phyloP scores from a whole-genome alignment of 2,329 filamentous ascomycete genomes.

The Pestalotiopsis sp. region DNA sequence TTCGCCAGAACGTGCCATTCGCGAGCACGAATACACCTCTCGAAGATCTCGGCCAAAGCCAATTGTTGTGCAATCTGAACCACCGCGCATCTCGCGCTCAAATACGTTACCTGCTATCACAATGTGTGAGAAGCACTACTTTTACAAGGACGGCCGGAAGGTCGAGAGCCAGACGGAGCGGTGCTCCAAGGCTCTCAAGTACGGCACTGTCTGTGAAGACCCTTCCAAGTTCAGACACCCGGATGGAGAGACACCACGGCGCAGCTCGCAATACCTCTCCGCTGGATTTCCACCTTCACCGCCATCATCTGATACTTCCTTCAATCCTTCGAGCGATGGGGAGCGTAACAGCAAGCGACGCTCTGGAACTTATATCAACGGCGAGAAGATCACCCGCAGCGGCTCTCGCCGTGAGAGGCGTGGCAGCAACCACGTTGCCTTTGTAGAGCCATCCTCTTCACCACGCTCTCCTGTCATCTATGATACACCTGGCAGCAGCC shows the following conservation, averaged over 20 bases:
- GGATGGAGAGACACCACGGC: background rate
- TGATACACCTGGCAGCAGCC: slow-evolving; percentile 4
- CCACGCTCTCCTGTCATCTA: slow-evolving; percentile 8
- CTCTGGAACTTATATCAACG: slow-evolving; percentile 7
- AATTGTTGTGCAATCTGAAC: slow-evolving; percentile 9
- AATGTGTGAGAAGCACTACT: slow-evolving; percentile 16
- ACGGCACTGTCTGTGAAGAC: slow-evolving; percentile 1
- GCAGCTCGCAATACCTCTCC: background rate
- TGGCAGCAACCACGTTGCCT: slow-evolving; percentile 8
- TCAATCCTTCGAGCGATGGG: slow-evolving; percentile 10
- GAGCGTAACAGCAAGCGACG: slow-evolving; percentile 13
- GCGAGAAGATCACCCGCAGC: slow-evolving; percentile 2
- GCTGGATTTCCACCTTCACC: slow-evolving; percentile 10
- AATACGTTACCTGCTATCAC: slow-evolving; percentile 13
- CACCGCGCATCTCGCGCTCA: slow-evolving; percentile 7
- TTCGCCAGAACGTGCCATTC: background rate
- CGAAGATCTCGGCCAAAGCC: slow-evolving; percentile 11
- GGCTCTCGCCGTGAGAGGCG: slow-evolving; percentile 10
- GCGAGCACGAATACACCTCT: background rate
- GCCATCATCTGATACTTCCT: slow-evolving; percentile 10
- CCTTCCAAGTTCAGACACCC: slow-evolving; percentile 10
- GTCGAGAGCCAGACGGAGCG: background rate
- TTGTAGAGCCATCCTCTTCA: slow-evolving; percentile 7
- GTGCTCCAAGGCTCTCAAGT: background rate
- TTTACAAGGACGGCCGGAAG: slow-evolving; percentile 4